Conservation (phyloP, 768 basidiomycete species). For the Nidularia sp. region DNA sequence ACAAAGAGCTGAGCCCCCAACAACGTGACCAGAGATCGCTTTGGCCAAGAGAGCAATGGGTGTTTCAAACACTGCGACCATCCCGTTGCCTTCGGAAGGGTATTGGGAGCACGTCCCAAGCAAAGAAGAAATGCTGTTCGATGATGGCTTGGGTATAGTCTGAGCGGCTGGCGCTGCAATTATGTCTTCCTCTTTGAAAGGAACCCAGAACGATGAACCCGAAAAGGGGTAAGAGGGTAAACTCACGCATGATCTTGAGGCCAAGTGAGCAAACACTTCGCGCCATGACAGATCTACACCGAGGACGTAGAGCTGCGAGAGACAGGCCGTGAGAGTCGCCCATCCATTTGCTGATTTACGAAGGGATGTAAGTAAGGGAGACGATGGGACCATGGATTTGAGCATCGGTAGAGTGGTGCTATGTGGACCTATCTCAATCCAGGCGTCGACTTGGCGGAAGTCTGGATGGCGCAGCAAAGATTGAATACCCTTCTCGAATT, state of each 20-base stretch:
- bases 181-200: background rate
- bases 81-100: slow-evolving; percentile 29
- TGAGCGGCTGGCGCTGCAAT: background rate
- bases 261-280: slow-evolving; percentile 43
- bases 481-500: slow-evolving; percentile 47
- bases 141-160: no score
- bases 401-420: slow-evolving; percentile 55
- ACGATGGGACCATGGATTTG: slow-evolving; percentile 27
- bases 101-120: slow-evolving; percentile 37
- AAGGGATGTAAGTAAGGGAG: slow-evolving; percentile 45
- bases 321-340: slow-evolving; percentile 37
- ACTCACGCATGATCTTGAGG: background rate
- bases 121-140: slow-evolving; percentile 25
- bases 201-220: background rate
- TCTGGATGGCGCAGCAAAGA: slow-evolving; percentile 25
- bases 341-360: slow-evolving; percentile 39
- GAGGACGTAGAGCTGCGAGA: slow-evolving; percentile 46
- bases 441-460: slow-evolving; percentile 31
- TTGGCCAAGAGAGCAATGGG: slow-evolving; percentile 37
- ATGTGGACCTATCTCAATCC: slow-evolving; percentile 71
- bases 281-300: slow-evolving; percentile 48
- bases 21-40: slow-evolving; percentile 54
- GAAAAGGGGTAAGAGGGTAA: background rate
- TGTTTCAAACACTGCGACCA: slow-evolving; percentile 48
- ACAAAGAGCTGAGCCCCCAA: slow-evolving; percentile 51